A percentile compares a stretch with the other conserved stretches of the same genome.
Evolutionary conservation across 2,329 filamentous ascomycete genomes (phyloP).

Genomic region (Microsporum audouinii): DNA sequence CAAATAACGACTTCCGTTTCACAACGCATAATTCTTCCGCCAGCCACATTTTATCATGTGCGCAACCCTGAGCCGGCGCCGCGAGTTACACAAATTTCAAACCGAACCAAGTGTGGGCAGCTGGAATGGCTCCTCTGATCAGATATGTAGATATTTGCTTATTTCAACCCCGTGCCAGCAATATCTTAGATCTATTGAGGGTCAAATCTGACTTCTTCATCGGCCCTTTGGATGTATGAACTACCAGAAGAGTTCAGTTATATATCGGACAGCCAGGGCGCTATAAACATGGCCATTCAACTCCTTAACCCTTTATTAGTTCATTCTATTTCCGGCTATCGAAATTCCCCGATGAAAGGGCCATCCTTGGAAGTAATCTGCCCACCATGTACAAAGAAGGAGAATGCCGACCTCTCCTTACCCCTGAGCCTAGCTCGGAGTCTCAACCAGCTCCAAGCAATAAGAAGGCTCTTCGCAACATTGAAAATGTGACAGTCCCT

Average conservation of each 20-base stretch:
- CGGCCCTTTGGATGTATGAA: background rate
- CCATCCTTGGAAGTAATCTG: background rate
- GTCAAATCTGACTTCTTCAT: background rate
- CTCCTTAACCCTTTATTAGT: background rate
- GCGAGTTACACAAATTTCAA: background rate
- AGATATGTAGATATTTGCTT: background rate
- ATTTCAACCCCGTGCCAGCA: background rate
- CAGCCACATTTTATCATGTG: background rate
- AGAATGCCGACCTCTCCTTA: slow-evolving; percentile 3
- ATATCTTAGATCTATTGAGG: background rate
- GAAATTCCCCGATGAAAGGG: too few species aligned
- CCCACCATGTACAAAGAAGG: background rate
- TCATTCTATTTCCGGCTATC: background rate
- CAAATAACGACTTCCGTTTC: background rate
- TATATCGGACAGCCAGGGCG: background rate
- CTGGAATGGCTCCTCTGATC: background rate
- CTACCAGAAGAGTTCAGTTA: background rate
- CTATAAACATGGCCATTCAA: background rate
- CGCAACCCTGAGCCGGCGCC: background rate
- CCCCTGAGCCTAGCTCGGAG: background rate
- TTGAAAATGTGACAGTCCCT: slow-evolving; percentile 50
- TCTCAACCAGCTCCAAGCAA: background rate
- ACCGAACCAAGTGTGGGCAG: background rate
- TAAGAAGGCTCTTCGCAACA: background rate
- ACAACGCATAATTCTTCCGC: background rate